Evolutionary conservation across 495 filamentous ascomycete species (phyloP).

Genomic region (Tricharina praecox): DNA sequence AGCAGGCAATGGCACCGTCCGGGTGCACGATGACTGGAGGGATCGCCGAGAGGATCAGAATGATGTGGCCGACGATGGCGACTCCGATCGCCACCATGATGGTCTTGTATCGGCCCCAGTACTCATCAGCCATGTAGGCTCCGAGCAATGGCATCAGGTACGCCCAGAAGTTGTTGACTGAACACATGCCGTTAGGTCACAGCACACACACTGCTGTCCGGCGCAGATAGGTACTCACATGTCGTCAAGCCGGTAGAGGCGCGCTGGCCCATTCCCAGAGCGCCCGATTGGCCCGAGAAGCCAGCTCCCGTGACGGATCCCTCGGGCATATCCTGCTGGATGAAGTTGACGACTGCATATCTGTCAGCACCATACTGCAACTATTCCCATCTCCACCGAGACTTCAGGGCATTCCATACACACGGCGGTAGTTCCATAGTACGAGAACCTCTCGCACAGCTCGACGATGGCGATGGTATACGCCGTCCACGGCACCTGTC

Average conservation of each 20-base stretch:
- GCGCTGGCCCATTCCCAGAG: constrained; percentile 48
- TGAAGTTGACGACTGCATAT: constrained; percentile 43
- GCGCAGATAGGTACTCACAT: constrained; percentile 24
- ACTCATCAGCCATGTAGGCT: constrained; percentile 50
- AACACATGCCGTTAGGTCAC: no score
- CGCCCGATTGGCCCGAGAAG: constrained; percentile 40
- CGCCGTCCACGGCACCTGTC: constrained; percentile 43
- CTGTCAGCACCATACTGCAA: not conserved
- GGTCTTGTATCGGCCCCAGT: constrained; percentile 54
- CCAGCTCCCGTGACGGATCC: constrained; percentile 45
- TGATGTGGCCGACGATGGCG: constrained; percentile 47
- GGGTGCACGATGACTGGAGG: constrained; percentile 43
- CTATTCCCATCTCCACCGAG: not conserved
- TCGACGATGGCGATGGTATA: constrained; percentile 62
- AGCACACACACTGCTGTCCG: no score
- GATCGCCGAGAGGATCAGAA: constrained; percentile 45
- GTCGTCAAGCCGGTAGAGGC: constrained; percentile 46
- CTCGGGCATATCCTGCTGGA: constrained; percentile 44
- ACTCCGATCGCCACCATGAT: constrained; percentile 41
- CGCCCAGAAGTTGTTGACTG: constrained; percentile 55
- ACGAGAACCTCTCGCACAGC: constrained; percentile 62
- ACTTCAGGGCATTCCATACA: constrained; percentile 32
- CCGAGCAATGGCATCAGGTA: constrained; percentile 51
- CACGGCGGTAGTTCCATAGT: constrained; percentile 59
- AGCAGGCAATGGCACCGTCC: constrained; percentile 37